Evolutionary conservation across 2,329 filamentous ascomycete species (phyloP).

Genomic region (Dothistroma pini): DNA sequence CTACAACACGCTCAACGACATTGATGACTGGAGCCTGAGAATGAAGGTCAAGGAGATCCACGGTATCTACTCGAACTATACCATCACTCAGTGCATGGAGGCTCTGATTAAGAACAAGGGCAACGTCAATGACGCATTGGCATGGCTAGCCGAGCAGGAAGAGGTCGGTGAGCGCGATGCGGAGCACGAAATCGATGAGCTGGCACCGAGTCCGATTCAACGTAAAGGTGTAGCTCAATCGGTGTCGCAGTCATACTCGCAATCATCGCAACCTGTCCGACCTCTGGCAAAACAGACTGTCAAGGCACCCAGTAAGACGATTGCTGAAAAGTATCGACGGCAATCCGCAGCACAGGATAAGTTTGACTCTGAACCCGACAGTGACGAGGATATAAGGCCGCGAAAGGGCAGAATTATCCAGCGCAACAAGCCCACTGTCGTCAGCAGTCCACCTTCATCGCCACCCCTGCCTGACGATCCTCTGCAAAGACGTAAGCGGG

Average conservation of each 20-base stretch:
- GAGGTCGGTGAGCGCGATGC: conserved; percentile 23
- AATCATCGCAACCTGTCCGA: conserved; percentile 31
- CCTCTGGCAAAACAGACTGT: conserved; percentile 53
- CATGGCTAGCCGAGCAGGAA: conserved; percentile 42
- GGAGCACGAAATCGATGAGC: conserved; percentile 27
- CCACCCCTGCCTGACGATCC: conserved; percentile 21
- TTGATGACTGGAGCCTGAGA: conserved; percentile 49
- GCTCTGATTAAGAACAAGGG: conserved; percentile 50
- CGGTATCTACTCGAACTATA: conserved; percentile 43
- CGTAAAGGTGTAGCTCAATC: conserved; percentile 28
- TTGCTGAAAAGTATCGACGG: conserved; percentile 43
- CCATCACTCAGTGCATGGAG: conserved; percentile 48
- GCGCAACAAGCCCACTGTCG: conserved; percentile 42
- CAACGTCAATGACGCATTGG: conserved; percentile 54
- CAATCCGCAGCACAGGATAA: conserved; percentile 15
- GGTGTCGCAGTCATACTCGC: conserved; percentile 10
- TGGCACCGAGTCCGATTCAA: conserved; percentile 24
- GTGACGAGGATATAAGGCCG: conserved; percentile 30
- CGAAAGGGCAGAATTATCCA: conserved; percentile 45
- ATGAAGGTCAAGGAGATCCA: conserved; percentile 52
- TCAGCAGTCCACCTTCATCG: conserved; percentile 37
- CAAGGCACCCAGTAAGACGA: conserved; percentile 52
- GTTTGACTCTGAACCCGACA: conserved; percentile 22
- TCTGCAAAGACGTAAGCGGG: conserved; percentile 14
- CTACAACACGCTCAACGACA: conserved; percentile 48